phyloP scores from a whole-genome alignment of 176 grass and related monocot species.

The Lolium rigidum region DNA sequence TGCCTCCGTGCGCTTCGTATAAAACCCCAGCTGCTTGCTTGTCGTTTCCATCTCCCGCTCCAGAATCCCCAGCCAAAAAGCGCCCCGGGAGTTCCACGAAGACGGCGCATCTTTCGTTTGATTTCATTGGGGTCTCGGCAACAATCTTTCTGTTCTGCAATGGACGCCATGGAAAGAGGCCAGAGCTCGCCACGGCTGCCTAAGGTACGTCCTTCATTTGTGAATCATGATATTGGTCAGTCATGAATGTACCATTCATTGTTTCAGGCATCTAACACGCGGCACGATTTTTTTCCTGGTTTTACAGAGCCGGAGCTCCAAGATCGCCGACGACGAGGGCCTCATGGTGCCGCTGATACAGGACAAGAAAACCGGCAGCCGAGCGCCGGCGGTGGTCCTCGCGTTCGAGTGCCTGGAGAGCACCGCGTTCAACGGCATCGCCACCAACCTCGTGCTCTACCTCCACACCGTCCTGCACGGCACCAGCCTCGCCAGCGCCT shows the following conservation, averaged over 20 bases:
- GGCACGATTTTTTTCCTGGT: neutral
- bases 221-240: neutral
- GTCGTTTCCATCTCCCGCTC: neutral
- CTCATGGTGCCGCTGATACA: constrained; percentile 46
- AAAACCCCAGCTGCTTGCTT: constrained; percentile 21
- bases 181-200: constrained; percentile 33
- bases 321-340: constrained; percentile 4
- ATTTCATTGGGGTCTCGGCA: neutral
- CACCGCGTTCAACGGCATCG: constrained; percentile 56
- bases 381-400: constrained; percentile 45
- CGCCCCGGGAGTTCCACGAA: neutral
- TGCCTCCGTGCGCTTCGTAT: neutral
- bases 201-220: constrained; percentile 6
- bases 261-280: constrained; percentile 4
- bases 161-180: constrained; percentile 61
- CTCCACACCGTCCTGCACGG: constrained; percentile 60
- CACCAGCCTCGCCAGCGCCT: constrained; percentile 53
- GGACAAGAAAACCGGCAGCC: constrained; percentile 38
- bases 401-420: constrained; percentile 57
- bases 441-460: constrained; percentile 67
- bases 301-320: constrained; percentile 23
- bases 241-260: neutral
- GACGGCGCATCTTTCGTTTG: neutral
- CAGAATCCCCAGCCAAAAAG: neutral
- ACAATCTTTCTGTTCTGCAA: neutral